Base-by-base conservation (phyloP, 2,329 filamentous ascomycete species). In the Penicillium capsulatum region DNA sequence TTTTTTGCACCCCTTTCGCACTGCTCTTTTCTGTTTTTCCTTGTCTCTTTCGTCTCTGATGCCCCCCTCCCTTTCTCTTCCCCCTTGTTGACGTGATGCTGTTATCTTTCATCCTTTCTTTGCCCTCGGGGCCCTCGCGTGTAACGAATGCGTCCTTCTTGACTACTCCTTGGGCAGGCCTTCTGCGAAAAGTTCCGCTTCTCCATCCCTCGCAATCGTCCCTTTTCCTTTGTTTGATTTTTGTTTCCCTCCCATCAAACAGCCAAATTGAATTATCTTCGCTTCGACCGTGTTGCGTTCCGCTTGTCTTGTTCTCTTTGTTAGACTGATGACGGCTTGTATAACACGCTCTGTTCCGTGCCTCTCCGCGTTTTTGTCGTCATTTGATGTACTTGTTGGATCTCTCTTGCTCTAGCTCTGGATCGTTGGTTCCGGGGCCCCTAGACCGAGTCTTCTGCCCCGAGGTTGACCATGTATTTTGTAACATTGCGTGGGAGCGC, bases 181-280 rank as follows among this genome's bases (percentile, higher is more conserved):
- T 60, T 67, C 55, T 67, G 64, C 63, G 61, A 68, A 68, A 68
- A 68, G 60, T 68, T 62, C 54, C 53, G 51, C 57, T 54, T 59
- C 45, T 55, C 50, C 48, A 44, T 52, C 48, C 50, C 46, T 54
- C 19, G 34, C 49, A 44, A 42, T 44, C 29, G 43, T 28, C 31
- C 29, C 11, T 39, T 41, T 48, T 34, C 37, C 45, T 13, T 30
- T 27, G 34, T 43, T n/a, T n/a, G n/a, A n/a, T n/a, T n/a, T n/a
- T 34, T 20, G 22, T 45, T 45, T 33, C 36, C 34, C 50, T 55
- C 41, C 51, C 54, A 60, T 50, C 55, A 56, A 62, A 53, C 60
- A 60, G 60, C 56, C 54, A 59, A 62, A 63, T 63, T 56, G 60
- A 63, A 64, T 53, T 55, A 51, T 60, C 54, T 62, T 60, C 51